Evolutionary conservation across 1,139 yeast species (phyloP).

Genomic region (Taiozyma sp.): DNA sequence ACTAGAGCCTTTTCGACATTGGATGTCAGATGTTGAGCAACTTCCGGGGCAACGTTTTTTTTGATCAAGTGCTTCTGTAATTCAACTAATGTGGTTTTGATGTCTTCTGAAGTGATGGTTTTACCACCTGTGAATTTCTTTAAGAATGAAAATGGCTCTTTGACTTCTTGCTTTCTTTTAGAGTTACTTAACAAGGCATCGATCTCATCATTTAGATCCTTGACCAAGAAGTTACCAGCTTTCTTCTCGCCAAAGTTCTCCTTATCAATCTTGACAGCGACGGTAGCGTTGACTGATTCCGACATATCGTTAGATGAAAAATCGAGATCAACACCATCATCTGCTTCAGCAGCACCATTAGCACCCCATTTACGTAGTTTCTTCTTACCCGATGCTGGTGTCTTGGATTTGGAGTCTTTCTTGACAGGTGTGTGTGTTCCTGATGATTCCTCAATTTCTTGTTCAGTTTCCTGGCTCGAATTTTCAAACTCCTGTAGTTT

Average conservation of each 20-base stretch:
- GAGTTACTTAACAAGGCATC: slow-evolving; percentile 31
- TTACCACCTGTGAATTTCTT: slow-evolving; percentile 59
- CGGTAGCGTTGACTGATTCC: slow-evolving; percentile 19
- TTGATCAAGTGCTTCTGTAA: slow-evolving; percentile 46
- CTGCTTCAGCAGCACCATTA: slow-evolving; percentile 45
- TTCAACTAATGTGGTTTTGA: slow-evolving; percentile 46
- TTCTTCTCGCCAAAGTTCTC: slow-evolving; percentile 41
- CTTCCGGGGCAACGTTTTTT: slow-evolving; percentile 47
- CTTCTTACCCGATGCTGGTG: slow-evolving; percentile 20
- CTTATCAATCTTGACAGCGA: slow-evolving; percentile 31
- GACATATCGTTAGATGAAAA: slow-evolving; percentile 33
- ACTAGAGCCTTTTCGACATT: slow-evolving; percentile 55
- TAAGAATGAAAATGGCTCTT: slow-evolving; percentile 47
- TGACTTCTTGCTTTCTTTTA: slow-evolving; percentile 22
- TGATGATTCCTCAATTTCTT: neutral
- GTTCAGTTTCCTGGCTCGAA: neutral
- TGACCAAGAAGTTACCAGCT: slow-evolving; percentile 45
- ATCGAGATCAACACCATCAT: slow-evolving; percentile 36
- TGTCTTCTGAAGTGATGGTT: slow-evolving; percentile 45
- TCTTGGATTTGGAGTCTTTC: slow-evolving; percentile 2
- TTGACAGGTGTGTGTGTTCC: neutral
- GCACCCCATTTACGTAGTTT: slow-evolving; percentile 36
- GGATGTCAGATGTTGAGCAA: slow-evolving; percentile 51
- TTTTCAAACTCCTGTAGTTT: slow-evolving; percentile 25
- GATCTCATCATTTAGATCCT: slow-evolving; percentile 42